Evolutionary conservation across 2,329 filamentous ascomycete species (phyloP), one percentile per base, ranked within the genome.

Genomic region (Colletotrichum chlorophyti): DNA sequence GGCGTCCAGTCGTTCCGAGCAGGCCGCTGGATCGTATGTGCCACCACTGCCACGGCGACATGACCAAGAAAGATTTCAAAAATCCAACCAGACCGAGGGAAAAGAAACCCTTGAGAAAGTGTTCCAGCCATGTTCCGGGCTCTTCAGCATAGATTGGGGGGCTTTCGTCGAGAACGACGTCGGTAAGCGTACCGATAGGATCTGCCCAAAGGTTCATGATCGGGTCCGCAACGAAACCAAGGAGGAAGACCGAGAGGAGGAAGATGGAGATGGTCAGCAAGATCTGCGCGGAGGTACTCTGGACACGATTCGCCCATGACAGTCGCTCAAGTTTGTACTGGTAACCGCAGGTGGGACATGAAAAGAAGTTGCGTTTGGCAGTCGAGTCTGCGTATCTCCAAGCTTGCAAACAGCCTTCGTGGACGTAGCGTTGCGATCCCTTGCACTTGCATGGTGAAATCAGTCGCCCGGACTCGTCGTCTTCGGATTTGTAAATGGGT

Each of bases 391-490:
- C 83, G 62, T 88, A 83, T 65, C 95, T 86, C 92, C 93, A 98
- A 10, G 85, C 81, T 67, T 90, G 86, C 45, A 99, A 80, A 69
- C 95, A 99, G 26, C 87, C 90, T 73, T 97, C 92, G 72, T 99
- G 95, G 21, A 98, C 93, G 74, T 96, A 97, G 76, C 91, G 91
- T 66, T 94, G 91, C 34, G 91, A 91, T 49, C 95, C 95, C 76
- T 91, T 96, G 82, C 95, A 99, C 75, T 89, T 87, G 80, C 95
- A 99, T 31, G 95, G 95, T 51, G 90, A 90, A 66, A 98, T 84
- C 24, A 99, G 79, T 47, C 92, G 88, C 34, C 91, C 91, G 26
- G 89, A 83, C 63, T 88, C 82, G 6, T 86, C 82, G 64, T 91
- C 90, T 61, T 90, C 85, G 21, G 91, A 93, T 48, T 88, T 82